Evolutionary conservation across 176 grass and related monocot species (phyloP).

Genomic region (Raddia guianensis): DNA sequence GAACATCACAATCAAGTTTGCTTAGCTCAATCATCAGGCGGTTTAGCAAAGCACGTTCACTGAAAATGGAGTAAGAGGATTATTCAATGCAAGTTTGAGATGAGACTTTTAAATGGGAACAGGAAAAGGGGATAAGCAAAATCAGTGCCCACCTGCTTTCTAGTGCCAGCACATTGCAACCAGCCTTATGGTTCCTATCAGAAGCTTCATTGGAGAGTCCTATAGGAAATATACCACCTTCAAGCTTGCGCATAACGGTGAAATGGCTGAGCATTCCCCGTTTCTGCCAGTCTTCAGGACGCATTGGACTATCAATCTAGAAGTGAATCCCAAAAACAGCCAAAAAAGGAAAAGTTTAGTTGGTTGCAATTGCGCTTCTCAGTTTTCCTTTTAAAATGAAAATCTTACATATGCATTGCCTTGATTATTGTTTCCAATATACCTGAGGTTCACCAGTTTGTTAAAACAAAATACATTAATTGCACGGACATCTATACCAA

Average conservation of each 20-base stretch:
- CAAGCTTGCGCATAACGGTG: slow-evolving; percentile 93
- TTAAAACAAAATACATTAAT: not conserved
- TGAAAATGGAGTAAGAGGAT: slow-evolving; percentile 42
- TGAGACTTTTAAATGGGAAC: slow-evolving; percentile 19
- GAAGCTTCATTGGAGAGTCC: slow-evolving; percentile 75
- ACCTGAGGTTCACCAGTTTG: not conserved
- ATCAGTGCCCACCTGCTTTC: slow-evolving; percentile 68
- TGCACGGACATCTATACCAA: slow-evolving; percentile 5
- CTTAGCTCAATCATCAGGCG: slow-evolving; percentile 93
- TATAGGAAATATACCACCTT: slow-evolving; percentile 87
- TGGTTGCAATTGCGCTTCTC: not conserved
- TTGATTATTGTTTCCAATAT: slow-evolving; percentile 14
- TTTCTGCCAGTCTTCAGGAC: slow-evolving; percentile 76
- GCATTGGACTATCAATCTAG: slow-evolving; percentile 92
- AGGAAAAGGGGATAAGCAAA: slow-evolving; percentile 19
- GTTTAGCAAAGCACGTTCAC: slow-evolving; percentile 96
- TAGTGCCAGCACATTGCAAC: slow-evolving; percentile 63
- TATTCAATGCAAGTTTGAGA: slow-evolving; percentile 18
- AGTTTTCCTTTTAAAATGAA: not conserved
- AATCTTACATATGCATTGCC: not conserved
- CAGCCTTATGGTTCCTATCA: slow-evolving; percentile 83
- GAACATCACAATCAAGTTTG: slow-evolving; percentile 91
- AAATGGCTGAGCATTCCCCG: slow-evolving; percentile 71
- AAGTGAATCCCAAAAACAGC: slow-evolving; percentile 6
- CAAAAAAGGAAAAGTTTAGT: slow-evolving; percentile 24